These are phyloP conservation scores for Trichoderma polysporum DNA, from an alignment of 2,329 filamentous ascomycete species.

Conservation along the genomic window DNA sequence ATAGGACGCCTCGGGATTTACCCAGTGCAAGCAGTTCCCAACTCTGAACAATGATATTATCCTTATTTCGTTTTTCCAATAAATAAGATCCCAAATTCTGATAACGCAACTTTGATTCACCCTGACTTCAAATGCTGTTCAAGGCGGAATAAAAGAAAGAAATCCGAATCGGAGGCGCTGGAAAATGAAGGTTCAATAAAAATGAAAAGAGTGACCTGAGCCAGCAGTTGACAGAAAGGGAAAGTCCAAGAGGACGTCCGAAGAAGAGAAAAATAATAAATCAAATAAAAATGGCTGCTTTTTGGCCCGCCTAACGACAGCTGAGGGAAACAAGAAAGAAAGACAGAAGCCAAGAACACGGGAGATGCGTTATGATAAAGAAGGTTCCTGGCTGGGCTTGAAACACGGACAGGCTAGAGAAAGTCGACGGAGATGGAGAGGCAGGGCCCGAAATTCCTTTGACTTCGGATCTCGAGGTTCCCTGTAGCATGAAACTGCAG, in stretches of 20 bases:
- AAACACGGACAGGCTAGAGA: constrained; percentile 12
- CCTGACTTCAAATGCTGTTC: neutral
- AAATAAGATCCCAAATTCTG: neutral
- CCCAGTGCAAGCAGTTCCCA: neutral
- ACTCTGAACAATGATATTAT: neutral
- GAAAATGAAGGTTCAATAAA: constrained; percentile 12
- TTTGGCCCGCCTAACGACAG: constrained; percentile 26
- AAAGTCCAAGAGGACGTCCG: constrained; percentile 19
- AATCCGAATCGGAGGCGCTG: constrained; percentile 17
- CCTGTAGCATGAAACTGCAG: constrained; percentile 20
- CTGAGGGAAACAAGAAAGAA: constrained; percentile 25
- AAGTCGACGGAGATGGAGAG: neutral
- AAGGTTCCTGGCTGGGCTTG: constrained; percentile 3
- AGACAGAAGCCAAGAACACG: constrained; percentile 20
- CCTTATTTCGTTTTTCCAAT: neutral
- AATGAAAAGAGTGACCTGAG: constrained; percentile 51
- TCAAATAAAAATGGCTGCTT: constrained; percentile 9
- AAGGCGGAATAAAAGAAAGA: constrained; percentile 13
- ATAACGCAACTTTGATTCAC: neutral
- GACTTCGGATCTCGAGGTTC: constrained; percentile 19
- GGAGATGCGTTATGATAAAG: constrained; percentile 19
- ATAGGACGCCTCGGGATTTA: neutral
- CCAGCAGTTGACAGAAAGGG: constrained; percentile 49
- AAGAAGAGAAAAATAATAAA: constrained; percentile 25
- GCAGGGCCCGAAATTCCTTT: constrained; percentile 12